Evolutionary conservation across 805 yeast genomes (phyloP), one percentile per base, ranked within the genome.

Genomic region (Schwanniomyces polymorphus): DNA sequence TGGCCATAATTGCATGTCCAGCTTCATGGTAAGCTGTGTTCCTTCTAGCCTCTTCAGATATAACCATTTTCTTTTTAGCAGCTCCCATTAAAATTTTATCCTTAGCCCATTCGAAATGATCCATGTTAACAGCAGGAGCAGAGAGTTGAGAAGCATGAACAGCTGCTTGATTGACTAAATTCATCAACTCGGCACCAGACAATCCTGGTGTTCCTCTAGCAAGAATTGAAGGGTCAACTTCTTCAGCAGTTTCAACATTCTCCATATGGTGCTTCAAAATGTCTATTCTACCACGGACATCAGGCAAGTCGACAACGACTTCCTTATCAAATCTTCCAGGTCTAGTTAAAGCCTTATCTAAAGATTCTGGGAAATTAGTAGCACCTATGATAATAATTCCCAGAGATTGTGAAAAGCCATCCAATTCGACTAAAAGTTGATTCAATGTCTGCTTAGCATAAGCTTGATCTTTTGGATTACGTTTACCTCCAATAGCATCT

Each of bases 21-120:
- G 99, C 99, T 73, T 94, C 99, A 70, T 94, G 99, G 67, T 85
- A 94, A 1, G 99, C 99, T 14, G 99, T 94, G 54, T 92, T 91
- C 58, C 81, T 83, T 67, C 97, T 82, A 0, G 96, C 81, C 51
- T 92, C 97, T 65, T 94, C 97, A 26, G 99, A 91, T 75, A 94
- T 81, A 34, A 94, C 97, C 98, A 92, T 92, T 23, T 97, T 88
- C 71, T 88, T 89, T 67, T 96, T 87, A 58, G 96, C 99, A 31
- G 98, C 98, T 45, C 99, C 99, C 88, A 94, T 84, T 62, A 95
- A 75, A 47, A 95, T 94, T 72, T 94, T 94, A 70, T 94, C 99
- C 68, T 94, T 94, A 38, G 99, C 99, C 99, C 99, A 94, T 68
- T 94, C 99, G 52, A 94, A 84, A 68, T 94, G 98, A 40, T 68